A percentile compares a stretch with the other conserved stretches of the same genome.
Evolutionary conservation across 441 rosid genomes (phyloP).

Genomic region (Cnidoscolus chayamansa): DNA sequence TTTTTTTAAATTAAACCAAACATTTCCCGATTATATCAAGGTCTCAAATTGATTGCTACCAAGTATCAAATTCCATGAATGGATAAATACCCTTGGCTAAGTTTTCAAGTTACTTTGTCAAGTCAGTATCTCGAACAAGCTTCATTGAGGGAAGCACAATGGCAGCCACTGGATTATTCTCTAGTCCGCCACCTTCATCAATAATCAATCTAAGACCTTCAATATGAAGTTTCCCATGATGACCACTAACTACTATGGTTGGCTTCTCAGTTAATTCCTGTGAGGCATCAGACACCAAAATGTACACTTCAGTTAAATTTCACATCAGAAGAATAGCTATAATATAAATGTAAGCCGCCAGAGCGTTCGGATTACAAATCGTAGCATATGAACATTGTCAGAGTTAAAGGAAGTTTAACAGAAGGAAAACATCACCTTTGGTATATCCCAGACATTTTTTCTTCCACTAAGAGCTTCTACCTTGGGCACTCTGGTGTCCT

Average conservation of each 20-base stretch:
- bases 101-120: background rate
- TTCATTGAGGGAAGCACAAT: constrained; percentile 21
- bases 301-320: constrained; percentile 8
- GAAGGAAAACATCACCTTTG: constrained; percentile 42
- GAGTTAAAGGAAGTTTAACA: background rate
- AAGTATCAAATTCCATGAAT: background rate
- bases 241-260: constrained; percentile 69
- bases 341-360: background rate
- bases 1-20: too few species aligned
- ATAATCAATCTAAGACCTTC: constrained; percentile 74
- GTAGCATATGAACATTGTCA: background rate
- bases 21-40: too few species aligned
- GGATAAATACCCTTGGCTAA: background rate
- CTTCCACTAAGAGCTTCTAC: constrained; percentile 64
- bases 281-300: constrained; percentile 9
- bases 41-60: too few species aligned
- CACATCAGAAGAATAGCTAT: background rate
- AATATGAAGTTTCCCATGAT: constrained; percentile 75
- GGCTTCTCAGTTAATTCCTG: constrained; percentile 50
- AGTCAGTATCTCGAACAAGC: constrained; percentile 25
- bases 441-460: constrained; percentile 68
- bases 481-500: constrained; percentile 55
- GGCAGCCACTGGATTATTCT: constrained; percentile 66
- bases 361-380: background rate
- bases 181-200: constrained; percentile 79